Conservation (phyloP, 768 basidiomycete genomes). For the Tricholoma terreum region DNA sequence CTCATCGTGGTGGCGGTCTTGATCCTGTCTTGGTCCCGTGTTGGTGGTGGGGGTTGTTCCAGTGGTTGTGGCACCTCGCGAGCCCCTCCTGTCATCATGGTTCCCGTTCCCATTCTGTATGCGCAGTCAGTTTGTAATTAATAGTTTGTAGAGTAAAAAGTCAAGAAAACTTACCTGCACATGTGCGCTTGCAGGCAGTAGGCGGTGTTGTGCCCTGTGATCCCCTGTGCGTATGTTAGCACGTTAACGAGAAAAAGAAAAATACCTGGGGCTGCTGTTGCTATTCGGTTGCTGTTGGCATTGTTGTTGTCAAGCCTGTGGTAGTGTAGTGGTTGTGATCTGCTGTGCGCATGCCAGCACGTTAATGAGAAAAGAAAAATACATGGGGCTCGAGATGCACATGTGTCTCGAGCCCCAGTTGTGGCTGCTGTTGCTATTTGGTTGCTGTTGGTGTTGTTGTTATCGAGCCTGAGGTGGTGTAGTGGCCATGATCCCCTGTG, state of each 20-base stretch:
- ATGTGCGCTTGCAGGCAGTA: not conserved
- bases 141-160: not conserved
- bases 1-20: not conserved
- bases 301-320: too few relatives aligned
- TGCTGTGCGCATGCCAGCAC: too few relatives aligned
- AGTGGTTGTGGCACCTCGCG: not conserved
- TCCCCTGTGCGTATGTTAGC: not conserved
- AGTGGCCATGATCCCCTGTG: too few relatives aligned
- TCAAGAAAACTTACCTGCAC: not conserved
- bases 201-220: not conserved
- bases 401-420: too few relatives aligned
- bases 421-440: too few relatives aligned
- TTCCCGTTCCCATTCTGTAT: not conserved
- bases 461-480: too few relatives aligned
- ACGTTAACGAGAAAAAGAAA: not conserved
- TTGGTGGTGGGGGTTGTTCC: not conserved
- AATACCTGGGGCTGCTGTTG: too few relatives aligned
- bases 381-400: not conserved
- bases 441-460: too few relatives aligned
- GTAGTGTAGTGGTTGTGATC: too few relatives aligned
- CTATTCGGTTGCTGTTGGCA: too few relatives aligned
- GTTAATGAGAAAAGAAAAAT: not conserved
- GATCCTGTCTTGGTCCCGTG: too few relatives aligned
- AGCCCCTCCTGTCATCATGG: not conserved
- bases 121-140: not conserved